These are phyloP conservation scores for Drechslerella dactyloides DNA, from an alignment of 2,329 filamentous ascomycete genomes.

Conservation along the genomic window DNA sequence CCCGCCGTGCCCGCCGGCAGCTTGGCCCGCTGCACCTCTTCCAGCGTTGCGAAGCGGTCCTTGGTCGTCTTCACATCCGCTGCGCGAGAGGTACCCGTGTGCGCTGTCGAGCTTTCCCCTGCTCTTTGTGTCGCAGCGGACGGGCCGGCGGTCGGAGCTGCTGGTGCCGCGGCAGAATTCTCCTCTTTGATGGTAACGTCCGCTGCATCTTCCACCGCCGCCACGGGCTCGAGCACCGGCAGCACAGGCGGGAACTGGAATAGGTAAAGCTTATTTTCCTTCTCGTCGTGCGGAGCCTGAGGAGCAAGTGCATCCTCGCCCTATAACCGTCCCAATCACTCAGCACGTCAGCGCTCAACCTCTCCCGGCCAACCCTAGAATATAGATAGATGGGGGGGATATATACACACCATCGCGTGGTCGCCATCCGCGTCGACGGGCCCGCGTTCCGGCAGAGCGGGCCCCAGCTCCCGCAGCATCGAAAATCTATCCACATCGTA, in stretches of 20 bases:
- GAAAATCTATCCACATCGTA: constrained; percentile 51
- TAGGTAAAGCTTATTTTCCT: constrained; percentile 54
- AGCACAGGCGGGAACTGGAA: constrained; percentile 55
- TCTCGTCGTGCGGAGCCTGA: constrained; percentile 46
- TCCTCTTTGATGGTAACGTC: constrained; percentile 28
- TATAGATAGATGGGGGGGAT: not conserved
- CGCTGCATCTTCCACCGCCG: constrained; percentile 26
- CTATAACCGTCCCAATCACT: constrained; percentile 15
- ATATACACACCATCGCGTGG: constrained; percentile 50
- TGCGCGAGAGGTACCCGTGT: constrained; percentile 19
- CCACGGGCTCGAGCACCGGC: constrained; percentile 49
- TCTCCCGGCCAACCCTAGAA: not conserved
- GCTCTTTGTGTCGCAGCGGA: constrained; percentile 25
- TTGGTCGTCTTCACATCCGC: constrained; percentile 21
- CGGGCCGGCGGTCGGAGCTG: constrained; percentile 15
- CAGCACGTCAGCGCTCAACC: not conserved
- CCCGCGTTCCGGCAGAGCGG: constrained; percentile 20
- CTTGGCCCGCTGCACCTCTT: constrained; percentile 54
- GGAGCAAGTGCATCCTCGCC: constrained; percentile 14
- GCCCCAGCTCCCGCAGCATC: constrained; percentile 42
- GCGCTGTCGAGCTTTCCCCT: constrained; percentile 13
- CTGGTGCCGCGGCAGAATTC: constrained; percentile 15
- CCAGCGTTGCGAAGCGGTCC: constrained; percentile 58
- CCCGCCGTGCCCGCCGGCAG: constrained; percentile 66
- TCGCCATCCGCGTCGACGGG: constrained; percentile 47